Conservation (phyloP, 2,329 filamentous ascomycete genomes). For the Pyrenochaeta sp. region DNA sequence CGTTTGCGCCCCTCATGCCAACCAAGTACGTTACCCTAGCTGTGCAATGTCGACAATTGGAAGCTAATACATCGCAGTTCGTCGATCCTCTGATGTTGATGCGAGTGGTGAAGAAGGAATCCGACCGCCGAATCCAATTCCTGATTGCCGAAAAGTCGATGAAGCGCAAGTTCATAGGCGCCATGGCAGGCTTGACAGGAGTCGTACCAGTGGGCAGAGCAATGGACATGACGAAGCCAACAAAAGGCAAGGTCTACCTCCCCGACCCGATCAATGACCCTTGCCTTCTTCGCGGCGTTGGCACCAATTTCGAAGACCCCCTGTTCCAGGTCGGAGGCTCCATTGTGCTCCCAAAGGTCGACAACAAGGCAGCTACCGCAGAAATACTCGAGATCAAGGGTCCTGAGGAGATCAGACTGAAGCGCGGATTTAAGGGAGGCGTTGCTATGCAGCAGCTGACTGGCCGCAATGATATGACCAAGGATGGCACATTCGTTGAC, state of each 20-base stretch:
- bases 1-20: constrained; percentile 95
- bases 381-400: constrained; percentile 84
- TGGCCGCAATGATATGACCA: constrained; percentile 74
- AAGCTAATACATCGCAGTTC: constrained; percentile 65
- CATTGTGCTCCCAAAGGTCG: constrained; percentile 83
- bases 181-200: constrained; percentile 82
- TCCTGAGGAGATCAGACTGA: constrained; percentile 81
- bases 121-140: constrained; percentile 86
- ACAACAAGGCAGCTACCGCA: constrained; percentile 80
- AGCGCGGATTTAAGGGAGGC: constrained; percentile 83
- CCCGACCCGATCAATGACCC: constrained; percentile 88
- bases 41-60: background rate
- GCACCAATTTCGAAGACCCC: constrained; percentile 78
- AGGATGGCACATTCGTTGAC: constrained; percentile 69
- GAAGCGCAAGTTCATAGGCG: constrained; percentile 85
- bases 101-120: constrained; percentile 85
- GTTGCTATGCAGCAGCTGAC: constrained; percentile 82
- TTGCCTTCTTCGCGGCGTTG: constrained; percentile 78
- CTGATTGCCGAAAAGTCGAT: constrained; percentile 97
- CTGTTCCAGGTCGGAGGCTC: constrained; percentile 69
- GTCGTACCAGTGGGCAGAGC: constrained; percentile 93
- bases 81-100: constrained; percentile 95
- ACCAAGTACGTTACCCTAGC: constrained; percentile 53
- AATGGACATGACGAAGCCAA: constrained; percentile 85
- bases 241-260: constrained; percentile 81